These are phyloP conservation scores for Fusarium continuum DNA, from an alignment of 2,329 filamentous ascomycete genomes.

Conservation along the genomic window DNA sequence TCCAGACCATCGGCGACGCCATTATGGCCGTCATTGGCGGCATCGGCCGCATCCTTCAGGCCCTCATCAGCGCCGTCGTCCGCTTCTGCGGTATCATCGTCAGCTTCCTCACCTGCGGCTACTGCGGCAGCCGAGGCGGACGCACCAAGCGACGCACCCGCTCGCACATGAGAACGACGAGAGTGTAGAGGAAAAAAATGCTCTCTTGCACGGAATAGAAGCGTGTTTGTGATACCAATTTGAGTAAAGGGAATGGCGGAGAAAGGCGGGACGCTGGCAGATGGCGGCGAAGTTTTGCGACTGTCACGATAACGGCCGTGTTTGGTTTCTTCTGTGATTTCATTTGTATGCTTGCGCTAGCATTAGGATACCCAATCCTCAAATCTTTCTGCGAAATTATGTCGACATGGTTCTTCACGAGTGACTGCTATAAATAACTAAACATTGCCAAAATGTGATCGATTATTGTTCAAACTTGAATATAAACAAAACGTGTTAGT, in stretches of 20 bases:
- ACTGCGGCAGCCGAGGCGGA: slow-evolving; percentile 43
- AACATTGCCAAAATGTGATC: not conserved
- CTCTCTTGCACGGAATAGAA: not conserved
- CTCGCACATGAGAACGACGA: slow-evolving; percentile 30
- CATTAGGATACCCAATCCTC: slow-evolving; percentile 45
- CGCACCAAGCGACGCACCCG: slow-evolving; percentile 22
- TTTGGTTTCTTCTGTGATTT: slow-evolving; percentile 24
- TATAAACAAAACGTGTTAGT: too few species aligned
- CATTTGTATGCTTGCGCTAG: slow-evolving; percentile 22
- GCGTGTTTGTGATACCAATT: slow-evolving; percentile 18
- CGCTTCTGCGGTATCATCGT: slow-evolving; percentile 72
- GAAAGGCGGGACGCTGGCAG: not conserved
- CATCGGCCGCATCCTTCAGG: slow-evolving; percentile 70
- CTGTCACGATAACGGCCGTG: slow-evolving; percentile 18
- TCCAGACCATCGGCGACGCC: slow-evolving; percentile 71
- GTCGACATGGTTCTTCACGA: not conserved
- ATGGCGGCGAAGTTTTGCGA: slow-evolving; percentile 11
- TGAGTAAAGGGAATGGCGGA: not conserved
- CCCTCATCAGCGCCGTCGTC: slow-evolving; percentile 74
- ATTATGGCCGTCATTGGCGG: slow-evolving; percentile 75
- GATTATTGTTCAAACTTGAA: too few species aligned
- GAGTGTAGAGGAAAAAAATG: slow-evolving; percentile 9
- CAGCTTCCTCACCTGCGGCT: slow-evolving; percentile 68
- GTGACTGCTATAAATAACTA: not conserved
- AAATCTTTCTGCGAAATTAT: slow-evolving; percentile 4